A percentile compares a stretch with the other conserved stretches of the same genome.
phyloP scores from a whole-genome alignment of 768 basidiomycete genomes.

The Leccinum boreale region DNA sequence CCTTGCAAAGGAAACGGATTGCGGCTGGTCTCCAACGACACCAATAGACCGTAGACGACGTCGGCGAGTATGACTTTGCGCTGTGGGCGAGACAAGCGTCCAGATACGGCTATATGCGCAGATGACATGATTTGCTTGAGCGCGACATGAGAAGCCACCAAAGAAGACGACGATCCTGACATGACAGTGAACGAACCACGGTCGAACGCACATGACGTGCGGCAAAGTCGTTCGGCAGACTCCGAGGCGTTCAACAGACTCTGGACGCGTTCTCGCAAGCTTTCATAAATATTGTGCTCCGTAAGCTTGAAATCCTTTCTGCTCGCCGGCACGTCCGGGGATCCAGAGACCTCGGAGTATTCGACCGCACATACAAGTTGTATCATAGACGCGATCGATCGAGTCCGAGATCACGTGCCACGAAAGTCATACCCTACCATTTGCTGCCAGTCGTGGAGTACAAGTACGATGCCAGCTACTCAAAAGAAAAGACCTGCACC shows the following conservation, averaged over 20 bases:
- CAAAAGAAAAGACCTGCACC: constrained; percentile 51
- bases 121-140: constrained; percentile 9
- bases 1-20: neutral
- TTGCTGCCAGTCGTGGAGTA: neutral
- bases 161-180: constrained; percentile 26
- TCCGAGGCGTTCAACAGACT: neutral
- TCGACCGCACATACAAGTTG: too few species aligned
- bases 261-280: too few species aligned
- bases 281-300: neutral
- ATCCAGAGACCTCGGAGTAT: neutral
- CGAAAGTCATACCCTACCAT: constrained; percentile 1
- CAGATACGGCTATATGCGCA: constrained; percentile 8
- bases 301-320: neutral
- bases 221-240: constrained; percentile 10
- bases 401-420: constrained; percentile 18
- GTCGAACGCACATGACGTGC: constrained; percentile 11
- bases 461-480: constrained; percentile 37
- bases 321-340: neutral
- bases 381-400: neutral
- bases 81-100: neutral
- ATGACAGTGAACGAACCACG: constrained; percentile 10
- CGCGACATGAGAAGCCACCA: constrained; percentile 6
- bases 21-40: neutral
- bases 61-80: neutral
- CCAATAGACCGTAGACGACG: neutral